These are phyloP conservation scores for Schizochytrium sp. DNA, from an alignment of 108 stramenopile genomes.

Conservation along the genomic window DNA sequence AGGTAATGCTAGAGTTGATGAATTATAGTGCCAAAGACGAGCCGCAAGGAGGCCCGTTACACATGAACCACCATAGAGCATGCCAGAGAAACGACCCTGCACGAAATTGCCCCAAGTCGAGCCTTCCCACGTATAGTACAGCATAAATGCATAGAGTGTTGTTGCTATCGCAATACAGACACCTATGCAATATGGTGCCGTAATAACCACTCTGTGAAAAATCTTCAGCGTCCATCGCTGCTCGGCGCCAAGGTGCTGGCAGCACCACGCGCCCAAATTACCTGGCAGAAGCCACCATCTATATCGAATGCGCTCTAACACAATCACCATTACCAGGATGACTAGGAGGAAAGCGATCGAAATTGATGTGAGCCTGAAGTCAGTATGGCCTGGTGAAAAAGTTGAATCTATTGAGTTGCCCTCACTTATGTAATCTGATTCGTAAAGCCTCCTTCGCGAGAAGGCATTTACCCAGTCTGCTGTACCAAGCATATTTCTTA, in stretches of 20 bases:
- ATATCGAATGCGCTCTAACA: constrained; percentile 3
- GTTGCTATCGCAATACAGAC: no score
- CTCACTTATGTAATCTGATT: no score
- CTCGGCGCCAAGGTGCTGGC: background rate
- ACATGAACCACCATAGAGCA: constrained; percentile 11
- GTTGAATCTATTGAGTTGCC: no score
- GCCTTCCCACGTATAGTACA: background rate
- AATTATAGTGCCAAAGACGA: constrained; percentile 27
- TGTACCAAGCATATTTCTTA: no score
- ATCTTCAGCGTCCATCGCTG: background rate
- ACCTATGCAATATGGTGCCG: background rate
- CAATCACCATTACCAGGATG: background rate
- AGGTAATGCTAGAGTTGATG: background rate
- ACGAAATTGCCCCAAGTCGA: constrained; percentile 32
- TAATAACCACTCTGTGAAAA: constrained; percentile 22
- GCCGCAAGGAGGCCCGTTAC: background rate
- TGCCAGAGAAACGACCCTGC: background rate
- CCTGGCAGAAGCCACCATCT: constrained; percentile 53
- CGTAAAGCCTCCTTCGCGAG: no score
- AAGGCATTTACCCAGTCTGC: no score
- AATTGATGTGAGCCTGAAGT: background rate
- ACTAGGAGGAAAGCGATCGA: background rate
- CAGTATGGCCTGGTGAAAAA: background rate
- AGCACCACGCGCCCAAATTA: background rate
- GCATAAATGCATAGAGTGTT: background rate